Evolutionary conservation across 2,329 filamentous ascomycete species (phyloP), one percentile per base, ranked within the genome.

Genomic region (Atkinsonella hypoxylon): DNA sequence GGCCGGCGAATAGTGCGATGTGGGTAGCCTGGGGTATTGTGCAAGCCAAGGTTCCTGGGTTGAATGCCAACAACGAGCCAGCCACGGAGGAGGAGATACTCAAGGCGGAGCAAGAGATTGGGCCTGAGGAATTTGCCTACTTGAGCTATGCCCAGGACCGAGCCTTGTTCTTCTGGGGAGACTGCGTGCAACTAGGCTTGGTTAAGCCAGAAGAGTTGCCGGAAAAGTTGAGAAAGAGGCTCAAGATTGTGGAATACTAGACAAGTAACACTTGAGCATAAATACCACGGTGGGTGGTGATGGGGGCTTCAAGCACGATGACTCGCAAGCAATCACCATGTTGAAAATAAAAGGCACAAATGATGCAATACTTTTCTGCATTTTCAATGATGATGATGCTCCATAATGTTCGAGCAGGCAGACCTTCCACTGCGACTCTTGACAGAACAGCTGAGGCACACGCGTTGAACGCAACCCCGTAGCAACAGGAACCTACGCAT

Each of bases 21-120:
- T 98, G 93, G 93, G 81, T 94, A 22, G 87, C 89, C 1, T 98
- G 93, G 93, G 93, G 93, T 22, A 88, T 97, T 54, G 86, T 98
- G 48, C 93, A 98, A 69, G 91, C 93, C 45, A 90, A 93, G 64
- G 76, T 95, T 1, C 82, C 87, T 0, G 87, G 83, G 0, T 73
- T 91, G 63, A 79, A 84, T 17, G 54, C 52, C 38, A 54, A 54
- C 48, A 55, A 56, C 15, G 68, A 70, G 15, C 71, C 73, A 36
- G 69, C 67, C 13, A 59, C 57, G 1, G 62, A 57, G 10, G 64
- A 65, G 31, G 62, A 59, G 30, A 60, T 60, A 3, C 62, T 69
- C 43, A 64, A 59, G 53, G 61, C 63, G 2, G 76, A 75, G 45
- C 71, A 71, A 13, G 74, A 77, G 46, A 76, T 76, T 18, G 78